phyloP scores from a whole-genome alignment of 306 rosid species.

The Leucaena leucocephala region DNA sequence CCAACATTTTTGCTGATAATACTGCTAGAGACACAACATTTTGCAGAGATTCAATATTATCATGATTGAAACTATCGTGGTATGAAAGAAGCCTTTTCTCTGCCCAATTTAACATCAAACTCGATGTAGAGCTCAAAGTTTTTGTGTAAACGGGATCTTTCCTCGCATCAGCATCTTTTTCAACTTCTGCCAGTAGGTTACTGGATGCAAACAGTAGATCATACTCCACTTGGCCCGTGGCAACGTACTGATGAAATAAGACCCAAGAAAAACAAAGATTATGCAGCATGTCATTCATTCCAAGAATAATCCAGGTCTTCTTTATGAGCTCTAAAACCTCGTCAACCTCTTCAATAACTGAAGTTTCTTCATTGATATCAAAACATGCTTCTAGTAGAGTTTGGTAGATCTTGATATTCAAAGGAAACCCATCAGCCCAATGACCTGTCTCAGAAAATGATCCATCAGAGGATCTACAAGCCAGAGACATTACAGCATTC shows the following conservation, averaged over 20 bases:
- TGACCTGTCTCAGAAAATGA: slow-evolving; percentile 64
- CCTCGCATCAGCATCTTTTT: slow-evolving; percentile 56
- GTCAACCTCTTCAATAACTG: slow-evolving; percentile 89
- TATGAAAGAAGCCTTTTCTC: slow-evolving; percentile 86
- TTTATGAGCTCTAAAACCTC: slow-evolving; percentile 89
- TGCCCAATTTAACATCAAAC: slow-evolving; percentile 67
- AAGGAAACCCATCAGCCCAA: slow-evolving; percentile 96
- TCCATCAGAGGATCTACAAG: slow-evolving; percentile 76
- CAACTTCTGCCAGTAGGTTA: slow-evolving; percentile 75
- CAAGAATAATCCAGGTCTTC: slow-evolving; percentile 91
- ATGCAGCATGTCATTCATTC: slow-evolving; percentile 82
- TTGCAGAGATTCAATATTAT: slow-evolving; percentile 76
- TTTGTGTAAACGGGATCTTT: slow-evolving; percentile 59
- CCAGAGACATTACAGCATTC: slow-evolving; percentile 67
- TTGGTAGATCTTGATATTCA: slow-evolving; percentile 91
- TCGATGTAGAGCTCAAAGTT: slow-evolving; percentile 55
- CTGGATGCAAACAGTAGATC: slow-evolving; percentile 85
- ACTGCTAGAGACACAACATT: slow-evolving; percentile 70
- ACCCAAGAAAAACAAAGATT: slow-evolving; percentile 86
- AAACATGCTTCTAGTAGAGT: slow-evolving; percentile 86
- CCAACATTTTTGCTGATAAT: slow-evolving; percentile 70
- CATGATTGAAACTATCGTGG: slow-evolving; percentile 65
- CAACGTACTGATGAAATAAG: slow-evolving; percentile 75
- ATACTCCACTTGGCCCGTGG: slow-evolving; percentile 71
- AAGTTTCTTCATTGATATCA: slow-evolving; percentile 68